Evolutionary conservation across 192 early-diverging fungal species (phyloP).

Genomic region (Dimargaris xerosporica): DNA sequence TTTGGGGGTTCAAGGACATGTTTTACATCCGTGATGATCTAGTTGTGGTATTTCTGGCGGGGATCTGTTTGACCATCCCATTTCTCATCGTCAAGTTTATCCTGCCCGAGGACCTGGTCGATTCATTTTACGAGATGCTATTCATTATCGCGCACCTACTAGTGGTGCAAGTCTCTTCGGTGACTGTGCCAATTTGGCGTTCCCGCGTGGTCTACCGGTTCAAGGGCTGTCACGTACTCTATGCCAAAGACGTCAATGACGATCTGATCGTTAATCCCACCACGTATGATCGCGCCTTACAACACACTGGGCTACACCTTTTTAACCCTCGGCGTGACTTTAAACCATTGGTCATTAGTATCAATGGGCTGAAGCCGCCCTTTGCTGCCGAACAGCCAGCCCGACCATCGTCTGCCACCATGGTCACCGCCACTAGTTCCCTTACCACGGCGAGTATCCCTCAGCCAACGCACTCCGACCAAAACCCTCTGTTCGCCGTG

Average conservation of each 20-base stretch:
- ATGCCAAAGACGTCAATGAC: background rate
- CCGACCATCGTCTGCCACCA: background rate
- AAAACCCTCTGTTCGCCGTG: background rate
- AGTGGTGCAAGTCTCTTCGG: background rate
- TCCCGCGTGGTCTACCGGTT: background rate
- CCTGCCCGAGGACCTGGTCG: background rate
- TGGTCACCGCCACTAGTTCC: background rate
- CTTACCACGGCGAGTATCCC: background rate
- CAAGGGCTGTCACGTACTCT: background rate
- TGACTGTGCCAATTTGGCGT: background rate
- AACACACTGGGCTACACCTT: background rate
- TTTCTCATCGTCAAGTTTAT: background rate
- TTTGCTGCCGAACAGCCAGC: background rate
- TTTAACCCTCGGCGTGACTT: too few relatives aligned
- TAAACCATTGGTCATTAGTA: too few relatives aligned
- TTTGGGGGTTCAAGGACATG: background rate
- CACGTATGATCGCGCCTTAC: background rate
- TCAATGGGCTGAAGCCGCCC: background rate
- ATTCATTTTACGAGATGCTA: background rate
- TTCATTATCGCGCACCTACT: background rate
- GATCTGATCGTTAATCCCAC: background rate
- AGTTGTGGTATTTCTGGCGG: background rate
- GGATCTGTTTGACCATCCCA: background rate
- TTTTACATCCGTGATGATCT: background rate
- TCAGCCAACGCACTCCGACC: background rate